phyloP scores from a whole-genome alignment of 805 yeast species.

The Metschnikowia arizonensis region DNA sequence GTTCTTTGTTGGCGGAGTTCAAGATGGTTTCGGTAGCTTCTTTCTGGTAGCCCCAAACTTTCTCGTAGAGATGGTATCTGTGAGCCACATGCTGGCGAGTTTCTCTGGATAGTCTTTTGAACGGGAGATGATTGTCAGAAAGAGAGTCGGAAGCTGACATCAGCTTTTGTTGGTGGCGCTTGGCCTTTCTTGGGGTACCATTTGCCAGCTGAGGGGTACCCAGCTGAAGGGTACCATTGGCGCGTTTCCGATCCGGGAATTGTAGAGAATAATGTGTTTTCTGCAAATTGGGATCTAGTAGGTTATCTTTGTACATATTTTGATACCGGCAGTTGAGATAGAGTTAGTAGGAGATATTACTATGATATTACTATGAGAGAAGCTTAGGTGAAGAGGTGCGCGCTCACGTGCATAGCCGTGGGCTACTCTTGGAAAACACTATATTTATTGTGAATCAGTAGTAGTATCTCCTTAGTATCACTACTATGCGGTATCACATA shows the following conservation, averaged over 20 bases:
- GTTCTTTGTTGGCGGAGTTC: constrained; percentile 29
- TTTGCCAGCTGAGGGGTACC: too few relatives aligned
- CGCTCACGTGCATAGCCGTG: background rate
- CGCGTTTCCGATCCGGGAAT: constrained; percentile 5
- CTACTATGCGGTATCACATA: too few relatives aligned
- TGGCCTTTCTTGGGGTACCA: background rate
- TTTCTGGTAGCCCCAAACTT: constrained; percentile 29
- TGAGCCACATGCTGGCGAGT: constrained; percentile 17
- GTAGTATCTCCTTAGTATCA: too few relatives aligned
- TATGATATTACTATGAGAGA: background rate
- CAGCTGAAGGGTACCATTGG: too few relatives aligned
- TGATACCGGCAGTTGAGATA: background rate
- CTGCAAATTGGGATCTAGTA: constrained; percentile 20
- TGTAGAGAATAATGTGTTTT: constrained; percentile 34
- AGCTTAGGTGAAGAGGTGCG: background rate
- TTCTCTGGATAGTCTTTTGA: constrained; percentile 24
- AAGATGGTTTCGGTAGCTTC: constrained; percentile 26
- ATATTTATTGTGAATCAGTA: too few relatives aligned
- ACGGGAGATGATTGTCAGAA: constrained; percentile 16
- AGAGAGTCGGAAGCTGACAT: background rate
- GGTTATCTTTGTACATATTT: constrained; percentile 3
- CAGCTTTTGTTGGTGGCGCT: background rate
- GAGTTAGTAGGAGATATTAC: background rate
- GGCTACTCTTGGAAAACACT: too few relatives aligned
- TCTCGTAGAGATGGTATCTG: constrained; percentile 23